Evolutionary conservation across 768 basidiomycete species (phyloP).

Genomic region (Pleurotus tuoliensis): DNA sequence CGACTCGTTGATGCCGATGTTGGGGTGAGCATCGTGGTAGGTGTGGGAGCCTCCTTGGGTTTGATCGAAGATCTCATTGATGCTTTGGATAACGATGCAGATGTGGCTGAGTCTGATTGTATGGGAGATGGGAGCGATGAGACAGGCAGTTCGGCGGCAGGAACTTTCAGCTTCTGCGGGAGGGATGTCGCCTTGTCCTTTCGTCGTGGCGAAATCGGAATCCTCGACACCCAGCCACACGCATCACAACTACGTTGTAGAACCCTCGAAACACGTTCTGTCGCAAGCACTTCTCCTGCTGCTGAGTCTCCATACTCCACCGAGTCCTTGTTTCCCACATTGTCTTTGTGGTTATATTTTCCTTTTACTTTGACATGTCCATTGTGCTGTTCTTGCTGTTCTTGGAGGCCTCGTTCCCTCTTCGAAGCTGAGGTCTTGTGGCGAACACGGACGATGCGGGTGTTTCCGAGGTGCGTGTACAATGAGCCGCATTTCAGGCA

Average conservation of each 20-base stretch:
- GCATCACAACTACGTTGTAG: constrained; percentile 25
- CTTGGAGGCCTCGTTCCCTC: too few species aligned
- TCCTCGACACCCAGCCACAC: constrained; percentile 23
- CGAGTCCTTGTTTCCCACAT: background rate
- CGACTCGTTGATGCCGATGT: constrained; percentile 9
- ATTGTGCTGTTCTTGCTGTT: too few species aligned
- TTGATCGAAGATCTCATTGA: constrained; percentile 5
- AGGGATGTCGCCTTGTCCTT: background rate
- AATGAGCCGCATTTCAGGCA: constrained; percentile 56
- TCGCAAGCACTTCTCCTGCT: too few species aligned
- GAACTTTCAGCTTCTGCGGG: background rate
- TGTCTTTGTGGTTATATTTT: constrained; percentile 4
- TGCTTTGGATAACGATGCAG: constrained; percentile 9
- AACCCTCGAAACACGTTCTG: constrained; percentile 9
- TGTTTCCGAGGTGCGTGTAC: constrained; percentile 35
- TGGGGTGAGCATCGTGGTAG: background rate
- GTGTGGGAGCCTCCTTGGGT: background rate
- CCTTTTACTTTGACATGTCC: too few species aligned
- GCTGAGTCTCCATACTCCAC: background rate
- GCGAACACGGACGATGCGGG: constrained; percentile 29
- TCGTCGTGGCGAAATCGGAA: constrained; percentile 14
- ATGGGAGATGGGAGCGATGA: background rate
- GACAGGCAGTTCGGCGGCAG: too few species aligned
- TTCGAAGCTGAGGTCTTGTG: background rate
- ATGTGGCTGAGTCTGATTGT: constrained; percentile 8